Conservation (phyloP, 2,329 filamentous ascomycete genomes). For the Escovopsis weberi region DNA sequence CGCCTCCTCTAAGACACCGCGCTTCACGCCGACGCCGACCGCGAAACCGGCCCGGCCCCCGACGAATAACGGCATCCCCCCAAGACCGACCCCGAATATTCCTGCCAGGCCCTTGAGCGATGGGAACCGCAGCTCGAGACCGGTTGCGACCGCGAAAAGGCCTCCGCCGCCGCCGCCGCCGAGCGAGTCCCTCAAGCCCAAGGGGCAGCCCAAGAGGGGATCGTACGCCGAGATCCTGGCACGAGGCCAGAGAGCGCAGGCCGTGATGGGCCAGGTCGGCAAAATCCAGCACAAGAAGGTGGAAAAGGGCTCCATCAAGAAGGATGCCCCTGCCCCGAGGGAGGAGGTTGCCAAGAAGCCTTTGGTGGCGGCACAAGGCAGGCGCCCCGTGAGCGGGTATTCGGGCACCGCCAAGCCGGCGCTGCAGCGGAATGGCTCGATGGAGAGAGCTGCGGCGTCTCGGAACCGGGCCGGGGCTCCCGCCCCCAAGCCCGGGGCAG, state of each 20-base stretch:
- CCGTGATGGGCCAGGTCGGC: conserved; percentile 45
- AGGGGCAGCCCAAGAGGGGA: conserved; percentile 50
- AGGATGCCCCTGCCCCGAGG: conserved; percentile 16
- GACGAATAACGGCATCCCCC: conserved; percentile 6
- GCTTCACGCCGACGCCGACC: conserved; percentile 10
- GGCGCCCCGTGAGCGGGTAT: conserved; percentile 11
- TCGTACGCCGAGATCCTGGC: conserved; percentile 64
- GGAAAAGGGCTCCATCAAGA: conserved; percentile 45
- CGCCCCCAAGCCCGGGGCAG: conserved; percentile 1
- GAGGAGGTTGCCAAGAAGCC: conserved; percentile 23
- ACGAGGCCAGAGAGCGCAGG: conserved; percentile 52
- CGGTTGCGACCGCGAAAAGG: conserved; percentile 10
- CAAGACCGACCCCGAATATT: neutral
- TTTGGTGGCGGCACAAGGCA: conserved; percentile 13
- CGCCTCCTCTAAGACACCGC: conserved; percentile 28
- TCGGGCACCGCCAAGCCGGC: conserved; percentile 18
- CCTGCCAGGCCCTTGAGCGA: conserved; percentile 2
- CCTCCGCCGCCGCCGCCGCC: conserved; percentile 10
- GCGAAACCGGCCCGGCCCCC: conserved; percentile 10
- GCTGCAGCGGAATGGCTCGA: conserved; percentile 11
- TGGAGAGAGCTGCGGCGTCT: conserved; percentile 4
- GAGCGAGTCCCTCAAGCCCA: conserved; percentile 25
- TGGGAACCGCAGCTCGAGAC: conserved; percentile 3
- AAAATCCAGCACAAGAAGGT: conserved; percentile 63
- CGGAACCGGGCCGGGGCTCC: conserved; percentile 1